Evolutionary conservation across 2,329 filamentous ascomycete species (phyloP).

Genomic region (Clonostachys solani): DNA sequence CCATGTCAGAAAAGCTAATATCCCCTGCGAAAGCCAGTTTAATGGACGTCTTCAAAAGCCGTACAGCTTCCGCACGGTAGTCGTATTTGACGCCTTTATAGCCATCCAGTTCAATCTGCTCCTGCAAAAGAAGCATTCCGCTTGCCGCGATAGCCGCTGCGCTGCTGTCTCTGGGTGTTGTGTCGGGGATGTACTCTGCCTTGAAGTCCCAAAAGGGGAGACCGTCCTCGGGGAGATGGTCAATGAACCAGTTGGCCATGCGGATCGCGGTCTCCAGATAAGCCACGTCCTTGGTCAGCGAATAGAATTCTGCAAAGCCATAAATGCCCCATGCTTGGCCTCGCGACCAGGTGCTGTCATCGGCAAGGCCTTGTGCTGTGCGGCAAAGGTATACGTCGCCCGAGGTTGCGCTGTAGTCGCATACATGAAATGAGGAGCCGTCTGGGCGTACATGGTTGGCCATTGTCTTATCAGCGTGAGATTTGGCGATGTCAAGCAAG

Average conservation of each 20-base stretch:
- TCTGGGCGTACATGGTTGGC: slow-evolving; percentile 32
- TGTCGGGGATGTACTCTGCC: slow-evolving; percentile 12
- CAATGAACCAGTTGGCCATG: slow-evolving; percentile 40
- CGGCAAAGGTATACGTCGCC: slow-evolving; percentile 29
- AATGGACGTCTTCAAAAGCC: too few species aligned
- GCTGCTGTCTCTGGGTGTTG: slow-evolving; percentile 25
- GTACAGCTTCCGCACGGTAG: too few species aligned
- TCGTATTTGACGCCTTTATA: too few species aligned
- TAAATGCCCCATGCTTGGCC: slow-evolving; percentile 45
- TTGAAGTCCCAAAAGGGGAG: slow-evolving; percentile 44
- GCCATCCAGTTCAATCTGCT: background rate
- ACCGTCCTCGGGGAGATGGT: slow-evolving; percentile 23
- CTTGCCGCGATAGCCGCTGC: slow-evolving; percentile 31
- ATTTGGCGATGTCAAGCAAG: slow-evolving; percentile 25
- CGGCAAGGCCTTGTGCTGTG: slow-evolving; percentile 40
- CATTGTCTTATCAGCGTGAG: slow-evolving; percentile 31
- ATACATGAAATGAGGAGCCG: slow-evolving; percentile 32
- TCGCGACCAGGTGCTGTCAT: slow-evolving; percentile 38
- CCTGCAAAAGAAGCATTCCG: slow-evolving; percentile 28
- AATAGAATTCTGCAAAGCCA: slow-evolving; percentile 39
- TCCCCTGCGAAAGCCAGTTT: too few species aligned
- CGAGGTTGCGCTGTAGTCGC: slow-evolving; percentile 36
- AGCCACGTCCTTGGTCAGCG: slow-evolving; percentile 33
- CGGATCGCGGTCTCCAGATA: slow-evolving; percentile 35
- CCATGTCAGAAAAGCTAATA: too few species aligned